Evolutionary conservation across 225 moss, liverwort and hornwort genomes (phyloP), one percentile per base, ranked within the genome.

Genomic region (Sphagnum tenellum): DNA sequence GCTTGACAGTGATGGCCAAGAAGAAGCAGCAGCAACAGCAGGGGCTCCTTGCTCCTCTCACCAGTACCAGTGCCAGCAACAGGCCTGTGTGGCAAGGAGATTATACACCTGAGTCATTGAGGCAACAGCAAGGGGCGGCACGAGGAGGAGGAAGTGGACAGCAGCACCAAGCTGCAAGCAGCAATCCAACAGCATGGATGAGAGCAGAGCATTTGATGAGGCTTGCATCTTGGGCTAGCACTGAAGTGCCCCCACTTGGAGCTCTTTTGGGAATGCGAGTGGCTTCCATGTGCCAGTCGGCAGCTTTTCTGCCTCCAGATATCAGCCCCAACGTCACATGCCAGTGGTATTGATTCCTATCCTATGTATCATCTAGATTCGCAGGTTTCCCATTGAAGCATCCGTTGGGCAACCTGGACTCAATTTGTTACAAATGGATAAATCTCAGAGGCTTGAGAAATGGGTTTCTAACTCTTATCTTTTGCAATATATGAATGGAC

Each of bases 151-250:
- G 63, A 64, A 59, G 55, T 54, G 2, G 9, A 48, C n/a, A 9
- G 9, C 29, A 29, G 29, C 29, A 29, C 29, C 59, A 8, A 2
- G 44, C 74, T 45, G 72, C 52, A 47, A 62, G 73, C 3, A 74
- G 66, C 56, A 70, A 69, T 49, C 69, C 83, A 46, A 76, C 81
- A 10, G 61, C 68, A n/a, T 14, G 77, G 45, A 56, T 81, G 65
- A 82, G 79, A 71, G 71, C 79, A 4, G 80, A 88, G 64, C 77
- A 82, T 67, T 48, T 94, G 73, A 69, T 82, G 60, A 77, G 74
- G 60, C 63, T 90, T 3, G 88, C 88, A 46, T 76, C 75, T 5
- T 89, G 88, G 88, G 90, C 94, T 45, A 82, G 86, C n/a, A 72
- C 75, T 49, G 67, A 63, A 47, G 80, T 75, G 11, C 75, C 86